Evolutionary conservation across 805 yeast species (phyloP).

Genomic region (Candida xyloterini): DNA sequence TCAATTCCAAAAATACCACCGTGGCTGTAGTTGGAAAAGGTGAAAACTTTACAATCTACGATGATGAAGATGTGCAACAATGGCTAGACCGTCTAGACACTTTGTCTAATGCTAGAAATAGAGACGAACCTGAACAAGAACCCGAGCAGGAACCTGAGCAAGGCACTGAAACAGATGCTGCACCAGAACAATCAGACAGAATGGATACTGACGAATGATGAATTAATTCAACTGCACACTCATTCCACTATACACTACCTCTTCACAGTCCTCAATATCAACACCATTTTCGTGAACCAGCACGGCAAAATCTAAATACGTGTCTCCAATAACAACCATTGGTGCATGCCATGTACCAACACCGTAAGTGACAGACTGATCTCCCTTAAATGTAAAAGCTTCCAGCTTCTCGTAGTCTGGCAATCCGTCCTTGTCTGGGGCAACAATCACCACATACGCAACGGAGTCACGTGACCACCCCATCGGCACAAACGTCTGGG

Average conservation of each 20-base stretch:
- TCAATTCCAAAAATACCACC: conserved; percentile 78
- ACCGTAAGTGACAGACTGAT: conserved; percentile 88
- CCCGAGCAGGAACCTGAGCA: conserved; percentile 29
- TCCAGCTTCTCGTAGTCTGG: conserved; percentile 61
- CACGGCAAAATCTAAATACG: conserved; percentile 75
- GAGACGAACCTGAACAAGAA: conserved; percentile 35
- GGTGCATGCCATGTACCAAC: conserved; percentile 94
- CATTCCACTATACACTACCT: conserved; percentile 62
- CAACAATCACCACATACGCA: conserved; percentile 81
- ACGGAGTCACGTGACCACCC: conserved; percentile 50
- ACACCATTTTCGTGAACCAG: conserved; percentile 81
- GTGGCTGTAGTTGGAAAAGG: conserved; percentile 91
- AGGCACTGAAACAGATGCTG: conserved; percentile 4
- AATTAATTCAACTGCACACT: conserved; percentile 4
- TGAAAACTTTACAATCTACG: conserved; percentile 65
- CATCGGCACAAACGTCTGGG: conserved; percentile 92
- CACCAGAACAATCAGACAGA: conserved; percentile 23
- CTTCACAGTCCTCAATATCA: conserved; percentile 77
- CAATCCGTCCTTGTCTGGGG: conserved; percentile 44
- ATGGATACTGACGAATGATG: conserved; percentile 35
- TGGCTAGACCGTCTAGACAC: conserved; percentile 78
- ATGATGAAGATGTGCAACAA: conserved; percentile 80
- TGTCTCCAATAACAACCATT: conserved; percentile 73
- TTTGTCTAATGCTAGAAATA: conserved; percentile 53
- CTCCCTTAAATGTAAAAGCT: conserved; percentile 76